Conservation (phyloP, 192 early-diverging fungal genomes). For the Geranomyces michiganensis region DNA sequence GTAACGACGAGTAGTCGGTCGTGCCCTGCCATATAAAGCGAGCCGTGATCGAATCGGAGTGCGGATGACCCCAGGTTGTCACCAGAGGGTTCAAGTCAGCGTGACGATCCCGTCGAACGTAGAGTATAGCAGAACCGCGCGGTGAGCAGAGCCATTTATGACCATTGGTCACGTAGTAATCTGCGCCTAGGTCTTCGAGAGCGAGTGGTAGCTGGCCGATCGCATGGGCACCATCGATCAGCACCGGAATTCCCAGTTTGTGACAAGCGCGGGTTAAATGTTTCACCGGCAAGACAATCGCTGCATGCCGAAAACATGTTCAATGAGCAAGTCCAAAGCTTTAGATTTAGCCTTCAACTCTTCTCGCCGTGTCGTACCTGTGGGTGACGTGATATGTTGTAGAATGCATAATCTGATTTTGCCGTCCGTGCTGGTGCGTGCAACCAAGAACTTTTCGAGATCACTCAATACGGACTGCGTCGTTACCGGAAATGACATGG, state of each 20-base stretch:
- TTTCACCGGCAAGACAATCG: conserved; percentile 38
- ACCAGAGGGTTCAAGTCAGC: conserved; percentile 29
- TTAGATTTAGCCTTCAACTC: background rate
- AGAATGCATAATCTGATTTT: conserved; percentile 34
- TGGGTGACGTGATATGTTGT: conserved; percentile 47
- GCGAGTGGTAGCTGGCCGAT: conserved; percentile 41
- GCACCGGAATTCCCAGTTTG: conserved; percentile 21
- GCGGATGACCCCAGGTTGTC: conserved; percentile 32
- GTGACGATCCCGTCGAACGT: conserved; percentile 21
- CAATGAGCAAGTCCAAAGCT: background rate
- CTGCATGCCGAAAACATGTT: conserved; percentile 3
- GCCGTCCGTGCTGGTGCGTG: background rate
- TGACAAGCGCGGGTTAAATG: conserved; percentile 36
- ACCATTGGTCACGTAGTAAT: conserved; percentile 54
- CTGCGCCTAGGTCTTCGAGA: conserved; percentile 48
- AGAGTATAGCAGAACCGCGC: conserved; percentile 41
- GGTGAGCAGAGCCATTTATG: conserved; percentile 51
- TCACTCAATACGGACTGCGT: conserved; percentile 14
- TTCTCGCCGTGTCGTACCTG: conserved; percentile 15
- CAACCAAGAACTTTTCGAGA: conserved; percentile 9
- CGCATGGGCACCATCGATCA: conserved; percentile 49
- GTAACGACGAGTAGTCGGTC: conserved; percentile 35
- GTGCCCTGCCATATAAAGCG: conserved; percentile 55
- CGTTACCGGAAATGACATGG: conserved; percentile 28
- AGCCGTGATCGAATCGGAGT: conserved; percentile 15